Evolutionary conservation across 176 grass and related monocot species (phyloP).

Genomic region (Hsuehochloa calcarea): DNA sequence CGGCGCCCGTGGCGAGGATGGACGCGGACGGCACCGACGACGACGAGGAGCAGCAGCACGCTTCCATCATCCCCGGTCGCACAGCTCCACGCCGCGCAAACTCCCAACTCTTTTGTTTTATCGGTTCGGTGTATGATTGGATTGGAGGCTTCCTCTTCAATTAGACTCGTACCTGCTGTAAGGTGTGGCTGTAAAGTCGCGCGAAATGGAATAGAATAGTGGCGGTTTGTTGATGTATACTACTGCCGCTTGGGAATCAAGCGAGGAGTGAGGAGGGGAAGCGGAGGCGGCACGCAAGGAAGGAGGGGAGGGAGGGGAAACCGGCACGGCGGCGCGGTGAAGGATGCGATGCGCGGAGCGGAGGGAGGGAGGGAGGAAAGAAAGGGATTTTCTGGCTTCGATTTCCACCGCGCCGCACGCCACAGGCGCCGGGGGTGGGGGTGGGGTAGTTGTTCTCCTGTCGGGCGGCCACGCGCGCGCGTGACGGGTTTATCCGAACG

Average conservation of each 20-base stretch:
- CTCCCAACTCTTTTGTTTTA: not conserved
- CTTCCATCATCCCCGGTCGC: slow-evolving; percentile 28
- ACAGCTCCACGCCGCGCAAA: not conserved
- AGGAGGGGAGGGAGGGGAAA: slow-evolving; percentile 20
- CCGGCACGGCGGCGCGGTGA: not conserved
- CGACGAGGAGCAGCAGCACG: slow-evolving; percentile 56
- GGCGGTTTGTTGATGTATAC: not conserved
- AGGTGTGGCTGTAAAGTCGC: slow-evolving; percentile 33
- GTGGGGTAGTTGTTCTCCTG: no score
- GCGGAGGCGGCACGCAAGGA: slow-evolving; percentile 47
- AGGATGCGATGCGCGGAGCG: not conserved
- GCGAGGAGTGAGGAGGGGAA: not conserved
- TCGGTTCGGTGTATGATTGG: slow-evolving; percentile 1
- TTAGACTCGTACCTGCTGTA: slow-evolving; percentile 9
- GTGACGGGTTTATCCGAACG: slow-evolving; percentile 28
- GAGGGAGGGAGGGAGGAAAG: not conserved
- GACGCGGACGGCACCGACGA: slow-evolving; percentile 39
- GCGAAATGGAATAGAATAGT: slow-evolving; percentile 25
- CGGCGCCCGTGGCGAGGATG: slow-evolving; percentile 32
- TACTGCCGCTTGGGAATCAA: not conserved
- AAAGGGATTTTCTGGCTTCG: slow-evolving; percentile 17
- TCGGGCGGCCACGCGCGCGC: not conserved
- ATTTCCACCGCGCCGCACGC: not conserved
- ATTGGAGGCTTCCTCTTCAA: slow-evolving; percentile 15
- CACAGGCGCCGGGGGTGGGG: slow-evolving; percentile 17